Evolutionary conservation across 768 basidiomycete genomes (phyloP).

Genomic region (Phanerochaete carnosa): DNA sequence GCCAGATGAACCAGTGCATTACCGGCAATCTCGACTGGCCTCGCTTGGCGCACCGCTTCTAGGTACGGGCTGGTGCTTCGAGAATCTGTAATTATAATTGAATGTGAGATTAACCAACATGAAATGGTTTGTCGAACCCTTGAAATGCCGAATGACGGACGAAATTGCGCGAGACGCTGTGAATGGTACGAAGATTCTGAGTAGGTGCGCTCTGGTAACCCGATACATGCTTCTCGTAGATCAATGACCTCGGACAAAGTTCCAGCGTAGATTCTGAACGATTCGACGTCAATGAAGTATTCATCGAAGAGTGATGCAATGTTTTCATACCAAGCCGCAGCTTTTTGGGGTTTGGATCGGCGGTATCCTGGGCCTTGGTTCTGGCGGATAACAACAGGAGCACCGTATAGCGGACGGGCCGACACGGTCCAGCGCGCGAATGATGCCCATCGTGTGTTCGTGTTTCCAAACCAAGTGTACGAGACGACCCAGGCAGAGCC

Average conservation of each 20-base stretch:
- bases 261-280: neutral
- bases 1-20: neutral
- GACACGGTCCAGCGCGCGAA: neutral
- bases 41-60: neutral
- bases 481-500: neutral
- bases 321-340: neutral
- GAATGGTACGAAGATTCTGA: neutral
- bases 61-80: neutral
- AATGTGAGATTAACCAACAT: neutral
- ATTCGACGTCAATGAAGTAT: neutral
- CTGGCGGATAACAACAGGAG: neutral
- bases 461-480: neutral
- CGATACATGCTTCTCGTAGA: neutral
- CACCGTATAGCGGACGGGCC: neutral
- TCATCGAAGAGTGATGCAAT: neutral
- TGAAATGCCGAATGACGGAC: neutral
- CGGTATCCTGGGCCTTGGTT: slow-evolving; percentile 32
- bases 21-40: neutral
- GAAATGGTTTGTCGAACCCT: neutral
- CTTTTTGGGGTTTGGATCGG: no score
- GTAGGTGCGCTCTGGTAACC: neutral
- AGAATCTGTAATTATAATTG: neutral
- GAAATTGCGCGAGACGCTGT: neutral
- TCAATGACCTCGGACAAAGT: neutral
- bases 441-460: neutral